These are phyloP conservation scores for Auriscalpium microsporum DNA, from an alignment of 768 basidiomycete species.

Conservation along the genomic window DNA sequence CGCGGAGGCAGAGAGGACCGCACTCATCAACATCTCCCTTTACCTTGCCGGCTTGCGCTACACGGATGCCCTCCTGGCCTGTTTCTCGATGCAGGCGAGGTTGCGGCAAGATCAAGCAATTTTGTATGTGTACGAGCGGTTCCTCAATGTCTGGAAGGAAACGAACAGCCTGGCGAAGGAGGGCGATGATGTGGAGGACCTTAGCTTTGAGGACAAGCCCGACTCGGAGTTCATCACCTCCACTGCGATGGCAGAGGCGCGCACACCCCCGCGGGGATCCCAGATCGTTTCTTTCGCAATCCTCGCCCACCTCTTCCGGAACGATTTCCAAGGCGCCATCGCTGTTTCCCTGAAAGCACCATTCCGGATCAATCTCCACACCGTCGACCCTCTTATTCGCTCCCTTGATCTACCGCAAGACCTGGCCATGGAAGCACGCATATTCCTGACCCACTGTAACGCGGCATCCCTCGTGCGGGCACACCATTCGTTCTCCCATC, in stretches of 20 bases:
- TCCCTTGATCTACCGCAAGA: constrained; percentile 30
- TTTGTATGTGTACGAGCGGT: background rate
- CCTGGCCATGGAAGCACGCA: constrained; percentile 34
- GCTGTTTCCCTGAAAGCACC: constrained; percentile 31
- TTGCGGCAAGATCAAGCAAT: background rate
- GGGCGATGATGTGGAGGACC: background rate
- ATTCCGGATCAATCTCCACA: constrained; percentile 27
- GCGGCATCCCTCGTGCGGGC: constrained; percentile 44
- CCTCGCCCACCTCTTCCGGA: constrained; percentile 52
- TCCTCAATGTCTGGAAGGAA: background rate
- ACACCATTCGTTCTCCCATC: constrained; percentile 40
- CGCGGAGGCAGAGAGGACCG: constrained; percentile 13
- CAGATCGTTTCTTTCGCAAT: constrained; percentile 41
- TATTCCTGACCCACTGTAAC: constrained; percentile 40
- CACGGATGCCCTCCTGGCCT: background rate
- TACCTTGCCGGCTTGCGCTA: background rate
- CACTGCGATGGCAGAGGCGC: background rate
- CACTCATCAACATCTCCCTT: constrained; percentile 13
- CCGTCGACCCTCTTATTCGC: constrained; percentile 32
- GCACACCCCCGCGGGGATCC: background rate
- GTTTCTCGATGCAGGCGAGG: background rate
- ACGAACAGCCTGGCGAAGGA: background rate
- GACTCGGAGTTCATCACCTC: no score
- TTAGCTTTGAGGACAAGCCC: background rate
- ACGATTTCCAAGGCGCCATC: constrained; percentile 52